Base-by-base conservation (phyloP, 441 rosid species). In the Aquilaria agallochum region DNA sequence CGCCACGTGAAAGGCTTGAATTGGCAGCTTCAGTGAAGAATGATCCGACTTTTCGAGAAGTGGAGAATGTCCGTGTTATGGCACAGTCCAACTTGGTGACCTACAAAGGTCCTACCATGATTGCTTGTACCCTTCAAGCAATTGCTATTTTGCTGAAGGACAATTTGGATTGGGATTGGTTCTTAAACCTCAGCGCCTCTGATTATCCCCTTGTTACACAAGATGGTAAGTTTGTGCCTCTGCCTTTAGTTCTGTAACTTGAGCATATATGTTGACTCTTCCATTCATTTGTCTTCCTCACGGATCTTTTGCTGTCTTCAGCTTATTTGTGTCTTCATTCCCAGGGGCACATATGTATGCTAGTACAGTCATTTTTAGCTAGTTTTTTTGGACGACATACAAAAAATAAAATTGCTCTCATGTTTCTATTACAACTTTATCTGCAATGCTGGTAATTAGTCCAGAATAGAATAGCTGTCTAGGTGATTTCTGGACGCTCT, bases 101-200 rank as follows among this genome's bases (percentile, higher is more conserved):
- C 2, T 94, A 94, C 50, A 94, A 85, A 72, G 98, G 98, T 5
- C 97, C 98, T 64, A 94, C 95, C 0, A 94, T 94, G 97, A 76
- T 90, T 64, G 97, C 98, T 47, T 83, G 77, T 72, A 94, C 97
- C 3, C 95, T 94, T 65, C 98, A 94, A 70, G 98, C 98, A 9
- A 80, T 89, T 65, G 92, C 97, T 1, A 79, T 90, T 57, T 60
- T 90, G 81, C 74, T 94, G 59, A 85, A 81, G 80, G 97, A 94
- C 70, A 87, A 92, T 80, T 64, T 85, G 72, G 89, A 83, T 31
- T 94, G 96, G 98, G 97, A 90, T 73, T 94, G 97, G 97, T 94
- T 94, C 78, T 76, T 94, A 42, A 94, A 94, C 68, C 93, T 90
- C 72, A 94, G 97, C 11, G 97, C 98, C 56, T 90, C 96, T 1